A percentile compares a stretch with the other conserved stretches of the same genome.
Evolutionary conservation across 2,329 filamentous ascomycete species (phyloP).

Genomic region (Clonostachys chloroleuca): DNA sequence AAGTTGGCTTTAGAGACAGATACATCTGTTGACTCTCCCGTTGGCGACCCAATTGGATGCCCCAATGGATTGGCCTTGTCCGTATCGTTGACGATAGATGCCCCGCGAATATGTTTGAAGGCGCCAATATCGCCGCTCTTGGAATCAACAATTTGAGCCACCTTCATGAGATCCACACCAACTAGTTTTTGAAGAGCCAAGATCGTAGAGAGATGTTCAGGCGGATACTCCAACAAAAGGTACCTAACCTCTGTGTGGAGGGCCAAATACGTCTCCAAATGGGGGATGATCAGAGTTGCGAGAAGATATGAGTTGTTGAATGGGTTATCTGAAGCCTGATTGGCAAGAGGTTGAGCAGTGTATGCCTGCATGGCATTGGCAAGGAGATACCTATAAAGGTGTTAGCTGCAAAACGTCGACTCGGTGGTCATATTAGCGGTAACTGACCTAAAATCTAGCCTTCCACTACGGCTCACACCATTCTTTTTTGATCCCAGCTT

Average conservation of each 20-base stretch:
- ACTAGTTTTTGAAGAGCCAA: slow-evolving; percentile 53
- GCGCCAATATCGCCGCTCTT: slow-evolving; percentile 26
- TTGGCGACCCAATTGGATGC: slow-evolving; percentile 6
- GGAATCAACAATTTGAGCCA: slow-evolving; percentile 51
- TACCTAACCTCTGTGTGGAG: slow-evolving; percentile 48
- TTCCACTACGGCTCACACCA: slow-evolving; percentile 46
- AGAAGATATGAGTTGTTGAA: slow-evolving; percentile 49
- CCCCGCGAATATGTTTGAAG: slow-evolving; percentile 32
- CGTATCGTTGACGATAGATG: slow-evolving; percentile 17
- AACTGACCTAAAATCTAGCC: slow-evolving; percentile 53
- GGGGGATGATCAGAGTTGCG: slow-evolving; percentile 53
- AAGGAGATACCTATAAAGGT: slow-evolving; percentile 46
- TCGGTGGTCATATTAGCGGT: background rate
- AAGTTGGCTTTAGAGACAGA: slow-evolving; percentile 50
- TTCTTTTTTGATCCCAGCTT: slow-evolving; percentile 45
- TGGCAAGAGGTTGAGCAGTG: slow-evolving; percentile 42
- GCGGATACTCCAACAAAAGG: slow-evolving; percentile 54
- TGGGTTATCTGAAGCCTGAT: slow-evolving; percentile 47
- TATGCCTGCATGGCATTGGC: slow-evolving; percentile 56
- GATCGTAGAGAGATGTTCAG: slow-evolving; percentile 50
- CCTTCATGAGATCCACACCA: slow-evolving; percentile 51
- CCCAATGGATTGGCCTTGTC: background rate
- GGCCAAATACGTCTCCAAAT: slow-evolving; percentile 55
- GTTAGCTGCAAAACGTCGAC: slow-evolving; percentile 5
- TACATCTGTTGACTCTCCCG: slow-evolving; percentile 17